Evolutionary conservation across 208 protist genomes (phyloP), one percentile per base, ranked within the genome.

Genomic region (Acanthamoeba polyphaga): DNA sequence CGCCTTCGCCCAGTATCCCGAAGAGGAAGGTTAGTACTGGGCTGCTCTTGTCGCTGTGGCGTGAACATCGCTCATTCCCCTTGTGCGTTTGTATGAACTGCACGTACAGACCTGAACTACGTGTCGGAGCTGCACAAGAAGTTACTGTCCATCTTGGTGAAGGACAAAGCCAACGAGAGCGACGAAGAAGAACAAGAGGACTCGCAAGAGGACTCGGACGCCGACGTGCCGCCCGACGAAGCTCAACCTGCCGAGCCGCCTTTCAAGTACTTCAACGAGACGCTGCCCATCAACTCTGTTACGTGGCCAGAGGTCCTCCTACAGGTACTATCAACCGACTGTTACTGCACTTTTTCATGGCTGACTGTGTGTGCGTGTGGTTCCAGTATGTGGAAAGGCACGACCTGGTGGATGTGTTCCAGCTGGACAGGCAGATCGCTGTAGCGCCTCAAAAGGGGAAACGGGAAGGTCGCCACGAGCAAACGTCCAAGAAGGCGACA

Each of bases 241-340:
- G 70, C 70, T 32, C 13, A 32, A 2, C 32, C n/a, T 78, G 70
- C 6, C n/a, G 70, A 9, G 1, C 60, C 3, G 29, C 19, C 70
- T 17, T 43, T 49, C 70, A 8, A 17, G 29, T 78, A 78, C 70
- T 78, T 78, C n/a, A 29, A 43, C 70, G 70, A 66, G n/a, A 10
- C 34, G n/a, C 70, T 78, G 38, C 70, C 70, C 8, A 17, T 78
- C 70, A 78, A 34, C 38, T 6, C 13, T 6, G 19, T 32, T 8
- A 78, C 70, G n/a, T 78, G 70, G 70, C 70, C 70, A 8, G 70
- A 78, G 32, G 70, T 78, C 70, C 70, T 78, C 17, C 29, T 43
- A 9, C 66, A 72, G 66, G 66, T 72, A 19, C 17, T 1, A 68
- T 8, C 1, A 19, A 68, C 62, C 62, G 27, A 6, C 27, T 6